These are phyloP conservation scores for Daldinia decipiens DNA, from an alignment of 495 filamentous ascomycete genomes.

Conservation along the genomic window DNA sequence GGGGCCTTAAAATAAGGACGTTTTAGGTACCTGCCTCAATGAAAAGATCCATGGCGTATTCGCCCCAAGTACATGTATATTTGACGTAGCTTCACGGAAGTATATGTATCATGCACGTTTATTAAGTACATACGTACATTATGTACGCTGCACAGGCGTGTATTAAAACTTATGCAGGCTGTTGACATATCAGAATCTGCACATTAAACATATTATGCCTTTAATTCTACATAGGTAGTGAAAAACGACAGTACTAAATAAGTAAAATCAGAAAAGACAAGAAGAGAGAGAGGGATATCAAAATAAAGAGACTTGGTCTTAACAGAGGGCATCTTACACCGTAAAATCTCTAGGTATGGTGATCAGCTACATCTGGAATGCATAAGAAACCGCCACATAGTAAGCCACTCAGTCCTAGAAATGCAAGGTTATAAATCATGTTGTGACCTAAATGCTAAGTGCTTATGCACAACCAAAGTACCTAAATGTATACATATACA, in stretches of 20 bases:
- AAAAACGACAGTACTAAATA: no score
- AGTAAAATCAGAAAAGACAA: neutral
- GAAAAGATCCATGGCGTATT: neutral
- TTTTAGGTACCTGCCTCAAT: constrained; percentile 2
- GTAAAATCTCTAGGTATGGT: neutral
- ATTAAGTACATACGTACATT: constrained; percentile 2
- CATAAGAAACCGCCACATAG: constrained; percentile 5
- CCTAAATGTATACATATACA: neutral
- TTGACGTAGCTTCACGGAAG: neutral
- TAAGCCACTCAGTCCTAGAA: neutral
- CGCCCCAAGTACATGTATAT: neutral
- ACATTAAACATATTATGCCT: neutral
- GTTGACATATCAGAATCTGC: neutral
- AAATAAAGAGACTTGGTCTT: neutral
- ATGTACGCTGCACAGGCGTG: neutral
- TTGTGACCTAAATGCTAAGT: neutral
- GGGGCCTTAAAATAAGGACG: constrained; percentile 12
- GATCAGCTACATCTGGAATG: neutral
- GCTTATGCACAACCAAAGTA: neutral
- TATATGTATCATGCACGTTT: neutral
- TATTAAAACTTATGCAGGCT: neutral
- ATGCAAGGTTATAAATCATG: neutral
- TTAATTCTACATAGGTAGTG: no score
- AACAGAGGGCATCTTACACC: neutral
- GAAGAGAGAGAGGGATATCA: no score